These are phyloP conservation scores for Diplodia corticola DNA, from an alignment of 2,329 filamentous ascomycete genomes.

Conservation along the genomic window DNA sequence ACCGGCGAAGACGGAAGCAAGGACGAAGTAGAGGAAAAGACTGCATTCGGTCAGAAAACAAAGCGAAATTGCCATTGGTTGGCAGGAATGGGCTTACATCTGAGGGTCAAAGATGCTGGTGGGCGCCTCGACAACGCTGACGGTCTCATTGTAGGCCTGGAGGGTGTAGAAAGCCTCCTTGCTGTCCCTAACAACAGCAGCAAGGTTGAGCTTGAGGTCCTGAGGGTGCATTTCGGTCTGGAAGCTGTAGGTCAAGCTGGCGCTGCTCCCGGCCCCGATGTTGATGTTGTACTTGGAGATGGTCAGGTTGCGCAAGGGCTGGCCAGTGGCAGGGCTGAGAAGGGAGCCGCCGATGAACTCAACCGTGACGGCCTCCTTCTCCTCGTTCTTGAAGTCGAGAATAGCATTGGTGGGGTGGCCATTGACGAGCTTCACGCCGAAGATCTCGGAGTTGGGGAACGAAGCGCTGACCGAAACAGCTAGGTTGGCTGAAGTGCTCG, in stretches of 20 bases:
- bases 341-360: constrained; percentile 76
- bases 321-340: constrained; percentile 37
- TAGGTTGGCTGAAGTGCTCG: constrained; percentile 58
- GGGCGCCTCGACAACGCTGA: constrained; percentile 85
- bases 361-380: constrained; percentile 72
- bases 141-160: constrained; percentile 76
- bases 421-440: constrained; percentile 95
- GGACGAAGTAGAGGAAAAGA: constrained; percentile 96
- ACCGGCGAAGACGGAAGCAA: constrained; percentile 73
- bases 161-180: constrained; percentile 73
- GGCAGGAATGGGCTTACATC: constrained; percentile 63
- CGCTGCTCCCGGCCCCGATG: constrained; percentile 73
- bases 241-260: constrained; percentile 80
- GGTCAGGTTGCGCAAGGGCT: constrained; percentile 82
- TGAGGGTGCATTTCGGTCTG: constrained; percentile 89
- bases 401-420: constrained; percentile 80
- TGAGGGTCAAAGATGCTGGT: constrained; percentile 92
- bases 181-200: constrained; percentile 69
- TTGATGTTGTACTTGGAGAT: constrained; percentile 70
- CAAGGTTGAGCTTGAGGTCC: constrained; percentile 76
- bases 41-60: constrained; percentile 48
- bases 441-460: constrained; percentile 73
- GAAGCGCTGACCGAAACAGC: constrained; percentile 57
- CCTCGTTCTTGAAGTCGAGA: constrained; percentile 81
- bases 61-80: not conserved